Percentiles rank a stretch among this genome's conserved stretches.
Evolutionary conservation across 1,284 basidiomycete genomes (phyloP).

Genomic region (Rhodotorula sp.): DNA sequence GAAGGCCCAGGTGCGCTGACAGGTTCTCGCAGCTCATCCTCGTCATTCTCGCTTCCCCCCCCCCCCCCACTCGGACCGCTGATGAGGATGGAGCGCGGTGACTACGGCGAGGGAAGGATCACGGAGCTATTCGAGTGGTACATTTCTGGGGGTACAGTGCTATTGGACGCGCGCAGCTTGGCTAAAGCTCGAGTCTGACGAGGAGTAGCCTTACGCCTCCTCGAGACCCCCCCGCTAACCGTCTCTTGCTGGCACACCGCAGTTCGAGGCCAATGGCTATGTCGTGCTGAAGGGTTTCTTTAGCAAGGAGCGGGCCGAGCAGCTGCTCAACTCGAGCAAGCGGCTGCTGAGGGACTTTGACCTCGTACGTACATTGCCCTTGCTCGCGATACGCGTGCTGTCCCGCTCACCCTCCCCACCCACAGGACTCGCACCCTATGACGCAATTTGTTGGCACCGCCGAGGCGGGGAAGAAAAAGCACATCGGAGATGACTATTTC

Average conservation of each 20-base stretch:
- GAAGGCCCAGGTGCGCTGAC: conserved; percentile 17
- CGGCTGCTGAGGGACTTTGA: conserved; percentile 71
- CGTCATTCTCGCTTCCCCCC: background rate
- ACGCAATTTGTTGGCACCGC: conserved; percentile 80
- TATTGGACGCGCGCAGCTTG: too few relatives aligned
- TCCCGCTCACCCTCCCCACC: background rate
- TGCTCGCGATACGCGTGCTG: fast-evolving
- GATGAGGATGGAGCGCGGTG: background rate
- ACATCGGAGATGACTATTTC: conserved; percentile 87
- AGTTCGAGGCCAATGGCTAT: conserved; percentile 43
- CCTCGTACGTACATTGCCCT: conserved; percentile 47
- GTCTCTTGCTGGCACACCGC: background rate
- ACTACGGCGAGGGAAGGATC: too few relatives aligned
- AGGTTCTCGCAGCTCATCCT: background rate
- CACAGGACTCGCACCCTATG: conserved; percentile 69
- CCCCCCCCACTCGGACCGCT: background rate
- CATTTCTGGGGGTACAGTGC: too few relatives aligned
- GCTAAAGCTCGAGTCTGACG: too few relatives aligned
- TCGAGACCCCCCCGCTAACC: background rate
- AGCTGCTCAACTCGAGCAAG: conserved; percentile 60
- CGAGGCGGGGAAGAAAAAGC: conserved; percentile 57
- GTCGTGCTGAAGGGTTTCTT: conserved; percentile 71
- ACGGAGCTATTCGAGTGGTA: too few relatives aligned
- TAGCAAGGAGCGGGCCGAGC: conserved; percentile 59
- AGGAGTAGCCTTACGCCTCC: too few relatives aligned